Evolutionary conservation across 2,329 filamentous ascomycete genomes (phyloP).

Genomic region (Chaetomiaceae sp.): DNA sequence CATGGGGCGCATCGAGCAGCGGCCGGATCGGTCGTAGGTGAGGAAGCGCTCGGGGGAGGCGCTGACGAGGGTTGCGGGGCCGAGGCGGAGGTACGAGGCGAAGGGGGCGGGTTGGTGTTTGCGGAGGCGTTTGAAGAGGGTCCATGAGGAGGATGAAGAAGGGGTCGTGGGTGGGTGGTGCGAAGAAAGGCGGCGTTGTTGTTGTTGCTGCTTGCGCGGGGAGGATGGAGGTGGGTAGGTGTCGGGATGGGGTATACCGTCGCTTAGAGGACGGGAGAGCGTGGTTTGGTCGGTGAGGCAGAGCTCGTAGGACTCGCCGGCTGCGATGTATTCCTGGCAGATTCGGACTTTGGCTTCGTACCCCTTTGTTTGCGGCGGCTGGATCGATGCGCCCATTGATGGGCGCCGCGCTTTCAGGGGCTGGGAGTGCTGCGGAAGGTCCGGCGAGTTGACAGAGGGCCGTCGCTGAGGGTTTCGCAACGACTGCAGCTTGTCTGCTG

Average conservation of each 20-base stretch:
- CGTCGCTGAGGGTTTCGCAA: constrained; percentile 9
- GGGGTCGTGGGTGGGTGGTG: background rate
- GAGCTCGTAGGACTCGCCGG: constrained; percentile 80
- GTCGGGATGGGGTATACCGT: constrained; percentile 49
- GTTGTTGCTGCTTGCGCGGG: constrained; percentile 17
- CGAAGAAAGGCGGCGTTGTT: background rate
- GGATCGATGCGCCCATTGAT: constrained; percentile 30
- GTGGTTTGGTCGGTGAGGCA: constrained; percentile 74
- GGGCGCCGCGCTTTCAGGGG: constrained; percentile 6
- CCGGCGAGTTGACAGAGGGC: constrained; percentile 3
- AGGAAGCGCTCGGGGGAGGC: constrained; percentile 90
- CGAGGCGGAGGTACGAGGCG: constrained; percentile 73
- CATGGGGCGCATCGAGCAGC: constrained; percentile 83
- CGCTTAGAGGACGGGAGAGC: constrained; percentile 44
- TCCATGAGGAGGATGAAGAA: constrained; percentile 51
- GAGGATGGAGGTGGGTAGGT: constrained; percentile 44
- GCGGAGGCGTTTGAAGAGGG: constrained; percentile 67
- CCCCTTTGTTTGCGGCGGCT: constrained; percentile 39
- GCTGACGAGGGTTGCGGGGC: constrained; percentile 66
- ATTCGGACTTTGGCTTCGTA: constrained; percentile 65
- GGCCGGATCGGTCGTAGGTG: constrained; percentile 47
- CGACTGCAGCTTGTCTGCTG: constrained; percentile 28
- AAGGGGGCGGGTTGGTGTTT: constrained; percentile 76
- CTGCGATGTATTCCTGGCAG: constrained; percentile 68
- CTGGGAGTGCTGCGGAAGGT: background rate